Evolutionary conservation across 371 early-diverging fungal species (phyloP), one percentile per base, ranked within the genome.

Genomic region (Aphelidium insulamus): DNA sequence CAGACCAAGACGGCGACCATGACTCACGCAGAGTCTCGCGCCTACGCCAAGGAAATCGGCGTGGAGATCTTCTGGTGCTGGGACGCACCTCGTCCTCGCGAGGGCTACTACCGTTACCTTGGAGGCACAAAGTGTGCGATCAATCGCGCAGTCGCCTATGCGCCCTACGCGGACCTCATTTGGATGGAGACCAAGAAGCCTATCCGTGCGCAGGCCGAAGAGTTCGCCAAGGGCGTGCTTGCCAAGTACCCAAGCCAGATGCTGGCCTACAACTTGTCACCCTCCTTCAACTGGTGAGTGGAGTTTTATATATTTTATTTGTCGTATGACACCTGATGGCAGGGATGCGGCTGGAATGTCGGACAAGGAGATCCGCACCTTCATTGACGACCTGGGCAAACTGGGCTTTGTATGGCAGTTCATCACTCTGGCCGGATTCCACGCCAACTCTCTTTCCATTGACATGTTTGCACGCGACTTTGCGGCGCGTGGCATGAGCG

Each of bases 161-260:
- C 87, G 36, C 77, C 74, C 7, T 92, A 88, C 62, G 69, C 80
- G 44, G 97, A 95, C 57, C 60, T 92, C 45, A 52, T 91, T 25
- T 95, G 92, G 97, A 92, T 92, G 92, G 92, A 95, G 59, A 87
- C 91, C 38, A 79, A 75, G 54, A 81, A 73, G 49, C 94, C 97
- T 22, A 83, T 86, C 43, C 61, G 70, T 39, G 45, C 63, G 30
- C 97, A 95, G 57, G 92, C 97, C 34, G 66, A 74, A 46, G 74
- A 88, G 52, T 95, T 92, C 54, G 43, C 92, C 26, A 52, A 59
- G 34, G 87, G 86, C 43, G 94, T 92, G 20, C 58, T 52, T 34
- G 49, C 57, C 33, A 48, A 43, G 30, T 50, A 55, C 45, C 75
- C 75, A 33, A 43, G 66, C 17, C 41, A 55, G 20, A 54, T 69